phyloP scores from a whole-genome alignment of 2,329 filamentous ascomycete species.

The Penicillium sp. region DNA sequence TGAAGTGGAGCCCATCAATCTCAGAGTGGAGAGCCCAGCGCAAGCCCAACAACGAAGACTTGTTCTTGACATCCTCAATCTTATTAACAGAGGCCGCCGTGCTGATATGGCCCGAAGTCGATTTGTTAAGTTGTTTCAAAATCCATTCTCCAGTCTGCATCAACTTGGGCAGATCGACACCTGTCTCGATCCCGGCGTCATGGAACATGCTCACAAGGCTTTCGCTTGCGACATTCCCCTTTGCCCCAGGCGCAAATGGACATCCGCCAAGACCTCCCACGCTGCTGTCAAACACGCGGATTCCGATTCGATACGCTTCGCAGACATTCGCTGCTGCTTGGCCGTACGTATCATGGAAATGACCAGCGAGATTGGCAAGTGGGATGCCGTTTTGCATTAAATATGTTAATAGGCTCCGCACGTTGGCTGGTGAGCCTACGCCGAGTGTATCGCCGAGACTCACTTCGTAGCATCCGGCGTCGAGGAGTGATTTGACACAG shows the following conservation, averaged over 20 bases:
- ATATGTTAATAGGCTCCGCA: constrained; percentile 32
- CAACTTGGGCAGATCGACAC: constrained; percentile 64
- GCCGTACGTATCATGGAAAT: constrained; percentile 88
- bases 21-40: constrained; percentile 20
- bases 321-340: constrained; percentile 81
- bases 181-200: constrained; percentile 68
- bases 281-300: constrained; percentile 76
- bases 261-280: constrained; percentile 81
- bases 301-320: constrained; percentile 73
- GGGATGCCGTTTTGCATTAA: constrained; percentile 55
- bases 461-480: constrained; percentile 89
- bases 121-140: constrained; percentile 42
- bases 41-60: not conserved
- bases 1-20: constrained; percentile 25
- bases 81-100: constrained; percentile 19
- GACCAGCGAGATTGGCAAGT: constrained; percentile 71
- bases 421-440: constrained; percentile 65
- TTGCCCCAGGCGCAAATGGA: constrained; percentile 81
- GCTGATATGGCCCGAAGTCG: constrained; percentile 11
- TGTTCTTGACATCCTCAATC: not conserved
- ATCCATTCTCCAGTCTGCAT: constrained; percentile 73
- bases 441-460: constrained; percentile 88
- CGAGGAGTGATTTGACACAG: constrained; percentile 62
- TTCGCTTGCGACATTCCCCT: constrained; percentile 83
- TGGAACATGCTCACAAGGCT: constrained; percentile 72